These are phyloP conservation scores for Aspergillus tamarii DNA, from an alignment of 2,329 filamentous ascomycete species.

Conservation along the genomic window DNA sequence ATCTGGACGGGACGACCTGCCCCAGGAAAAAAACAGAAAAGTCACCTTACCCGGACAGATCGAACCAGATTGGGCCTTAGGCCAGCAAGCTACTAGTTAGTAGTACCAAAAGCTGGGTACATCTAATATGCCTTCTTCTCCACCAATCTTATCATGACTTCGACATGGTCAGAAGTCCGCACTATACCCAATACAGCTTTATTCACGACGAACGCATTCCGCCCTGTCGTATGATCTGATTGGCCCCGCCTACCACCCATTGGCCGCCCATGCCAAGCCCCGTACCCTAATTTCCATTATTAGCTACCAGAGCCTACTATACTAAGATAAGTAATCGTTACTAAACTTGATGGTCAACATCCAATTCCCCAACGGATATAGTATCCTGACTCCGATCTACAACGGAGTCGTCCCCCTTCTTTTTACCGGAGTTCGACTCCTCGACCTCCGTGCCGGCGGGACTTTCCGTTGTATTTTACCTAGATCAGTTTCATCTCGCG, in stretches of 20 bases:
- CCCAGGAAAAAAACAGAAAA: neutral
- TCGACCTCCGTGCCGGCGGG: neutral
- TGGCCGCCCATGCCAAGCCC: neutral
- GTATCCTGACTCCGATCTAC: slow-evolving; percentile 1
- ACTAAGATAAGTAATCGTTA: slow-evolving; percentile 1
- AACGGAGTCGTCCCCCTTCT: neutral
- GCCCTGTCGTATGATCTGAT: neutral
- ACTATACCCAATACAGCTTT: slow-evolving; percentile 1
- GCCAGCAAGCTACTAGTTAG: neutral
- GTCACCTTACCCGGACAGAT: neutral
- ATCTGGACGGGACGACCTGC: neutral
- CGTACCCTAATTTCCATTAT: slow-evolving; percentile 1
- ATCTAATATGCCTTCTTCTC: neutral
- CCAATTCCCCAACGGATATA: neutral
- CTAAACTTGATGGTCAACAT: neutral
- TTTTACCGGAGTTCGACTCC: neutral
- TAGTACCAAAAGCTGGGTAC: neutral
- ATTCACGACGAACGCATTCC: neutral
- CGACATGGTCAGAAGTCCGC: neutral
- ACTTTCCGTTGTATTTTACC: neutral
- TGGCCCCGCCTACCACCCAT: neutral
- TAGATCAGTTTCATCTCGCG: neutral
- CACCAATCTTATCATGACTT: slow-evolving; percentile 2
- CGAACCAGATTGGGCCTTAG: neutral
- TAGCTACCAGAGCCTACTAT: neutral